Evolutionary conservation across 1,284 basidiomycete species (phyloP), one percentile per base, ranked within the genome.

Genomic region (Malassezia sympodialis): DNA sequence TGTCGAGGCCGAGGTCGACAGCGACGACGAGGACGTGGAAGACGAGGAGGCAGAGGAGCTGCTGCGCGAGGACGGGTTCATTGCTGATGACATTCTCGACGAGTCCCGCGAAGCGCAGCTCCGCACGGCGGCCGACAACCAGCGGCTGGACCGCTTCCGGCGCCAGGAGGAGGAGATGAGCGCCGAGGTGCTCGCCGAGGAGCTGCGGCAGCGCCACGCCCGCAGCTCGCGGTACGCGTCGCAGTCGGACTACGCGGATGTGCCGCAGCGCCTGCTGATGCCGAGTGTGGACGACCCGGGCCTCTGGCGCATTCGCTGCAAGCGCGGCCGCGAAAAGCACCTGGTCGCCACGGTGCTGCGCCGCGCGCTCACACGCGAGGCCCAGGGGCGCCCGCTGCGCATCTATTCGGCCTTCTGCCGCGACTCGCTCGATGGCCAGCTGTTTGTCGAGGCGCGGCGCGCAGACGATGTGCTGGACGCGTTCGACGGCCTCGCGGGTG

Each of bases 251-350:
- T 86, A 89, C 65, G 65, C 67, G 32, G 67, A 73, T 45, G 84
- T 96, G 30, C 93, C 94, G 0, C 90, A 96, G 72, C 82, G 90
- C n/a, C 77, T 96, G 44, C 80, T 94, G 40, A 96, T 98, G 91
- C 93, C 93, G 31, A 88, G 86, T 14, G 90, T 96, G 7, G 86
- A 94, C 58, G 93, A 98, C 75, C 88, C 93, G 6, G 91, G 84
- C 71, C 78, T 99, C 63, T 99, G 90, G 90, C 90, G 91, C 77
- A 84, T 98, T 50, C 82, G 87, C 64, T 90, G 93, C 66, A 90
- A 90, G 89, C 82, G 84, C 46, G 91, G 93, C 15, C 84, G 89
- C 58, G 93, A 98, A 77, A 82, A 87, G 39, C 88, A 91, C 48
- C 84, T 98, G 56, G 85, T 94, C 41, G 87, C 90, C 75, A 90